Conservation (phyloP, 345 rosid species). For the Eucalyptus victrix region DNA sequence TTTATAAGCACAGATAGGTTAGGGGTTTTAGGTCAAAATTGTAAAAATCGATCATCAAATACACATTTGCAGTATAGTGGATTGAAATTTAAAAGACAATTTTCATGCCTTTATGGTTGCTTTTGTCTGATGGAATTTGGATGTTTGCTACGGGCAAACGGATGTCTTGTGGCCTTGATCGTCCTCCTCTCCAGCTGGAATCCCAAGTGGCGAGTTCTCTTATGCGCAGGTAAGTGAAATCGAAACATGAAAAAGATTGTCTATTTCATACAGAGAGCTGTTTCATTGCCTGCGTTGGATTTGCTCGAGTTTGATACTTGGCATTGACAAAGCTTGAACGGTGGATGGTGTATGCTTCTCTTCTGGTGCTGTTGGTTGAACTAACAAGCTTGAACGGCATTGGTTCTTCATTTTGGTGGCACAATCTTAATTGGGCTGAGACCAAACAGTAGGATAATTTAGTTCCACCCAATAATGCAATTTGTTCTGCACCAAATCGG, state of each 20-base stretch:
- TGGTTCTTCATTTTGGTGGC: neutral
- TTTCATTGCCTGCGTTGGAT: neutral
- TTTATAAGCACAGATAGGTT: neutral
- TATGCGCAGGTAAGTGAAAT: neutral
- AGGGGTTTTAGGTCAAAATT: neutral
- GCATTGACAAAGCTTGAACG: neutral
- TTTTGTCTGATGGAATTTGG: neutral
- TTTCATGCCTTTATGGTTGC: neutral
- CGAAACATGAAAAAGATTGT: neutral
- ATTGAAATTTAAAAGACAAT: neutral
- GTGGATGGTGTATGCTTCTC: neutral
- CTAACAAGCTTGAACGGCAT: neutral
- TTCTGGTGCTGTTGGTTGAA: neutral
- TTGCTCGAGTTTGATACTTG: neutral
- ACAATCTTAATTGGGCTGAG: neutral
- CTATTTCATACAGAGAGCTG: neutral
- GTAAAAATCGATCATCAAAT: neutral
- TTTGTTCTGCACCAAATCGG: neutral
- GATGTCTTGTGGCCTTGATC: neutral
- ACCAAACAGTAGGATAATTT: neutral
- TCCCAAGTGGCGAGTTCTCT: neutral
- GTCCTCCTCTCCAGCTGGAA: neutral
- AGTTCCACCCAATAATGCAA: neutral
- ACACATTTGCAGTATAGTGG: neutral
- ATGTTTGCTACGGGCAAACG: neutral